Conservation (phyloP, 2,329 filamentous ascomycete species). For the Colletotrichum shisoi region DNA sequence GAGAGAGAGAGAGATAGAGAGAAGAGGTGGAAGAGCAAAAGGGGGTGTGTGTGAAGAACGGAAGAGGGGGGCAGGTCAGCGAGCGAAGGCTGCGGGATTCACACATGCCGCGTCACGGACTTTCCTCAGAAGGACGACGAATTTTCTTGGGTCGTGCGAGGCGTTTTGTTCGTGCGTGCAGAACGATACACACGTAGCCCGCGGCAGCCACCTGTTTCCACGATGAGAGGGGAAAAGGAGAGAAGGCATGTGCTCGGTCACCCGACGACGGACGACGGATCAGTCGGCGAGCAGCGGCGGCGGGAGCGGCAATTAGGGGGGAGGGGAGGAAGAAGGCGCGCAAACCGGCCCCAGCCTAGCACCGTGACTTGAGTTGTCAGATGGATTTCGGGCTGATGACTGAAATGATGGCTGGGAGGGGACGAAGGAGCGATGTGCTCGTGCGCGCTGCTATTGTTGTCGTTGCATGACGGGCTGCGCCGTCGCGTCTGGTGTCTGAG, state of each 20-base stretch:
- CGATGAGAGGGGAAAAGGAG: background rate
- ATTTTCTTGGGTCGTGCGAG: background rate
- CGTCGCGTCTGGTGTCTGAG: background rate
- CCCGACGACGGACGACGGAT: background rate
- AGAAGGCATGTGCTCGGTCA: background rate
- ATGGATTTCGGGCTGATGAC: background rate
- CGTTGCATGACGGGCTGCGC: background rate
- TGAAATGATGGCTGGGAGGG: background rate
- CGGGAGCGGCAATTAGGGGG: background rate
- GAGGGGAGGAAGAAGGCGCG: background rate
- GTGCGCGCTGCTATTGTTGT: background rate
- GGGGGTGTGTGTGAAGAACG: background rate
- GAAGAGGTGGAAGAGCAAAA: background rate
- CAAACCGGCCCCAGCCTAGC: background rate
- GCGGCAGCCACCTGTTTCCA: background rate
- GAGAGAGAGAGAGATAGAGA: background rate
- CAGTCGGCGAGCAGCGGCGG: background rate
- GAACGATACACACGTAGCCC: background rate
- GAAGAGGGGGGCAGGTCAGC: too few species aligned
- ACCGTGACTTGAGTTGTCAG: slow-evolving; percentile 3
- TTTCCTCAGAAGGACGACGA: background rate
- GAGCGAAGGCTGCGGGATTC: slow-evolving; percentile 1
- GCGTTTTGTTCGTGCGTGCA: background rate
- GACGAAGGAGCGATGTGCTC: background rate
- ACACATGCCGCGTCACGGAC: slow-evolving; percentile 9